Conservation (phyloP, 441 rosid species). For the Bruguiera hainesii region DNA sequence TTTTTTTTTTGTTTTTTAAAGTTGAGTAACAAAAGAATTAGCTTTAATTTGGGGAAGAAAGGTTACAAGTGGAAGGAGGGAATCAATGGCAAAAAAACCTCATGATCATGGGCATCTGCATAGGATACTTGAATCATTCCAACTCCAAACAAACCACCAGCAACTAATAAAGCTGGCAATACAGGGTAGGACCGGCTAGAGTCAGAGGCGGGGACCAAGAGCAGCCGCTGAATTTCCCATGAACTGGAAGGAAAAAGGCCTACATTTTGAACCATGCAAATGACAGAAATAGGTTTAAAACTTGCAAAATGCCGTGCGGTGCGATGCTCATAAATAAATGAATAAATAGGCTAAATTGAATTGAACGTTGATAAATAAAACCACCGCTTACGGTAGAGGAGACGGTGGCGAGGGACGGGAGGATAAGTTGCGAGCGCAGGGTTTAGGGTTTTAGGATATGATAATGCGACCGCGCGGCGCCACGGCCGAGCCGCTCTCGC, state of each 20-base stretch:
- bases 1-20: no score
- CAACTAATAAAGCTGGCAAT: conserved; percentile 48
- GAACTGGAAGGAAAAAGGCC: conserved; percentile 21
- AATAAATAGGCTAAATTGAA: background rate
- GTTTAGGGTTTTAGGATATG: conserved; percentile 28
- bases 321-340: background rate
- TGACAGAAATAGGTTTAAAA: background rate
- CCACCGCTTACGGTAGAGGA: conserved; percentile 32
- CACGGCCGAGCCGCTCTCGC: conserved; percentile 33
- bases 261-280: conserved; percentile 18
- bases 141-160: conserved; percentile 41
- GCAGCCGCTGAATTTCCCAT: conserved; percentile 25
- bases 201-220: conserved; percentile 14
- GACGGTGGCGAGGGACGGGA: conserved; percentile 20
- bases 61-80: background rate
- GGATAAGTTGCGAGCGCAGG: conserved; percentile 23
- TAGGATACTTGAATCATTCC: conserved; percentile 52
- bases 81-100: conserved; percentile 47
- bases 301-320: background rate
- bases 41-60: background rate
- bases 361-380: background rate
- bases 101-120: conserved; percentile 48
- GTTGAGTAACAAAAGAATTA: background rate
- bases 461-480: conserved; percentile 19
- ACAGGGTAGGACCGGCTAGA: conserved; percentile 7